phyloP scores from a whole-genome alignment of 78 protist species.

The Dictyostelium citrinum region DNA sequence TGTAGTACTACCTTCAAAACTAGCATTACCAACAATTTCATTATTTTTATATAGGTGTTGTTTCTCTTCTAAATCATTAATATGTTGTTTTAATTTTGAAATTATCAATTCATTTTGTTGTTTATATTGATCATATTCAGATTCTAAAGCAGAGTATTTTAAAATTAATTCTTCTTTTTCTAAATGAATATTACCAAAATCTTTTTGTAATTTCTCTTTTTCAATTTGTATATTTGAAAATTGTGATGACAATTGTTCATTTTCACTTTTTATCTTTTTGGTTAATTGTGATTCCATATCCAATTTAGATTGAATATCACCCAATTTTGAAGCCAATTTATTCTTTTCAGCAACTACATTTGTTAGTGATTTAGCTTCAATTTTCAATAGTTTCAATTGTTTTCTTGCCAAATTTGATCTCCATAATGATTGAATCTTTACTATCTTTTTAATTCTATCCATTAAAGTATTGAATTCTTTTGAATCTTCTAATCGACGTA shows the following conservation, averaged over 20 bases:
- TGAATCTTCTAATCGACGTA: background rate
- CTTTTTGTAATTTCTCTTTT: background rate
- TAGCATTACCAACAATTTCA: background rate
- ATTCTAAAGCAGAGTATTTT: background rate
- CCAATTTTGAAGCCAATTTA: background rate
- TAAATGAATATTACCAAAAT: background rate
- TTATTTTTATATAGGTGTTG: background rate
- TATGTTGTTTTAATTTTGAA: background rate
- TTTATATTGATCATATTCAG: background rate
- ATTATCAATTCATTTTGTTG: background rate
- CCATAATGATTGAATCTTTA: slow-evolving; percentile 30
- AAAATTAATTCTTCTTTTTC: background rate
- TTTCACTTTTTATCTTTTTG: background rate
- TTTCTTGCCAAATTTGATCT: slow-evolving; percentile 21
- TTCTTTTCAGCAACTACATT: slow-evolving; percentile 38
- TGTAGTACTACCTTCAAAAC: background rate
- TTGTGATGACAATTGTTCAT: background rate
- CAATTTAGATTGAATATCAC: background rate
- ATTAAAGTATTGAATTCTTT: background rate
- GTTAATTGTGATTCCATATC: background rate
- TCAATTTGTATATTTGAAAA: background rate
- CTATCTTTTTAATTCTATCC: background rate
- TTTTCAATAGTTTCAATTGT: background rate
- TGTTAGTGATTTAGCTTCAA: slow-evolving; percentile 30
- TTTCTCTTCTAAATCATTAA: background rate